Conservation (phyloP, 2,329 filamentous ascomycete species). For the Pseudopithomyces chartarum region DNA sequence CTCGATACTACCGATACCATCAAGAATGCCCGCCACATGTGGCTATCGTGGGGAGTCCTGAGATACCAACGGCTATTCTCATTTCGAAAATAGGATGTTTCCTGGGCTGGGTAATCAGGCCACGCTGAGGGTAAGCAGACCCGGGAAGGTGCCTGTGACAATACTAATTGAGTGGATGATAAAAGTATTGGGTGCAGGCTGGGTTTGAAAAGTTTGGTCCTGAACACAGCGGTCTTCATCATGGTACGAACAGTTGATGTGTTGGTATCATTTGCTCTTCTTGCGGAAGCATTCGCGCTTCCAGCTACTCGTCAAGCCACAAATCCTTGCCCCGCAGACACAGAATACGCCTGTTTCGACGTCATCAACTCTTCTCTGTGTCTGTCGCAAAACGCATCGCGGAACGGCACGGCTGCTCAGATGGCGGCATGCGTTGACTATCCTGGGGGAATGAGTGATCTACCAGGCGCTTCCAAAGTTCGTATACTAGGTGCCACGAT, state of each 20-base stretch:
- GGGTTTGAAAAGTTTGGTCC: background rate
- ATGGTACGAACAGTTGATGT: background rate
- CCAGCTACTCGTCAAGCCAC: slow-evolving; percentile 8
- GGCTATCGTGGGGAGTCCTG: background rate
- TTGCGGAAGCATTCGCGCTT: background rate
- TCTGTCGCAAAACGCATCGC: slow-evolving; percentile 12
- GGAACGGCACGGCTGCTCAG: slow-evolving; percentile 11
- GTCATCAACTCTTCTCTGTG: slow-evolving; percentile 22
- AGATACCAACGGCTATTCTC: slow-evolving; percentile 1
- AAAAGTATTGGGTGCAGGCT: background rate
- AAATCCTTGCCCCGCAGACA: slow-evolving; percentile 14
- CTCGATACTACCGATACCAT: slow-evolving; percentile 1
- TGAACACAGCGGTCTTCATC: background rate
- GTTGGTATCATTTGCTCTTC: background rate
- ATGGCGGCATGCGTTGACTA: slow-evolving; percentile 19
- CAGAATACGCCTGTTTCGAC: slow-evolving; percentile 21
- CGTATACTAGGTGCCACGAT: background rate
- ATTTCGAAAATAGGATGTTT: background rate
- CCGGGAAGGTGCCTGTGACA: background rate
- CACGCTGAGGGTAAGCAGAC: background rate
- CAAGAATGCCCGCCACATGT: background rate
- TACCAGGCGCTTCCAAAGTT: slow-evolving; percentile 18
- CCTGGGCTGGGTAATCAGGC: background rate
- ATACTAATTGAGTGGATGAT: background rate
- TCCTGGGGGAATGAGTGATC: slow-evolving; percentile 17